Evolutionary conservation across 2,329 filamentous ascomycete species (phyloP).

Genomic region (Claviceps capensis): DNA sequence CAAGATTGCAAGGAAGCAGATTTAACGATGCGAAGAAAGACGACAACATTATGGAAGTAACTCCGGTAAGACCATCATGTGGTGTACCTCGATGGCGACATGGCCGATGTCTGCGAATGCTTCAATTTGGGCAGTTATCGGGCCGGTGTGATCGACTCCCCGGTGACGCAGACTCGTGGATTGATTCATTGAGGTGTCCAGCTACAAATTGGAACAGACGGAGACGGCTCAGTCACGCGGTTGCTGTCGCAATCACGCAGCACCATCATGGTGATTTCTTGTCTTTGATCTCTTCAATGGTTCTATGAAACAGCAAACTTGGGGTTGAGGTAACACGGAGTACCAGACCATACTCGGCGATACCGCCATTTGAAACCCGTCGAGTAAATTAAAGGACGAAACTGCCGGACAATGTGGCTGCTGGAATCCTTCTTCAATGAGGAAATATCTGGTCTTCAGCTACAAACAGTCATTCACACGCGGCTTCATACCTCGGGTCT

Average conservation of each 20-base stretch:
- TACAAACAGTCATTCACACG: too few relatives aligned
- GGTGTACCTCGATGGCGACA: constrained; percentile 2
- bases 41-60: neutral
- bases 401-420: neutral
- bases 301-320: constrained; percentile 3
- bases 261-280: neutral
- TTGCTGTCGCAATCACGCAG: neutral
- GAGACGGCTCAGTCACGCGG: neutral
- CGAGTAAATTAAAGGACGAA: neutral
- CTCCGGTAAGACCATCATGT: constrained; percentile 3
- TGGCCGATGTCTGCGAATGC: neutral
- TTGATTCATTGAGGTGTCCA: neutral
- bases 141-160: neutral
- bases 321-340: neutral
- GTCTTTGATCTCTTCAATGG: neutral
- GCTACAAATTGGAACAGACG: neutral
- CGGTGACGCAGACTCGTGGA: neutral
- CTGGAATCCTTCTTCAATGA: neutral
- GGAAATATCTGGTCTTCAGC: too few relatives aligned
- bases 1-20: neutral
- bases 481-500: neutral
- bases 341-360: neutral
- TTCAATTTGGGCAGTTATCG: neutral
- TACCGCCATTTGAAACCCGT: neutral
- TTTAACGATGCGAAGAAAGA: neutral